Evolutionary conservation across 129 eudicot genomes (phyloP).

Genomic region (Centella asiatica): DNA sequence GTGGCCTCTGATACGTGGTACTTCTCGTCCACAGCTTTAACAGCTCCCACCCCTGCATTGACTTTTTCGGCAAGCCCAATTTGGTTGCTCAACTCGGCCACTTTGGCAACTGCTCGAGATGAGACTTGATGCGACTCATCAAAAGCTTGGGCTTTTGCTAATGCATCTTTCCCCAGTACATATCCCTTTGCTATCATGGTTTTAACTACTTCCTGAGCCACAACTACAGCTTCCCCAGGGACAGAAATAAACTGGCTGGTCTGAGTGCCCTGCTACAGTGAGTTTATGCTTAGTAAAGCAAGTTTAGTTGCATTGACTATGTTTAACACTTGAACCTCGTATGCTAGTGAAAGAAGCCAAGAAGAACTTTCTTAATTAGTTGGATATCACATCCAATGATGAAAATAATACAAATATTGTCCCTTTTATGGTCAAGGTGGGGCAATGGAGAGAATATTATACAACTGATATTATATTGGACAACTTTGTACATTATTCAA

Average conservation of each 20-base stretch:
- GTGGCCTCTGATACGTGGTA: constrained; percentile 27
- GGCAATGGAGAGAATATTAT: too few species aligned
- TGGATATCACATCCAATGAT: too few species aligned
- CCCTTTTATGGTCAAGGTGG: too few species aligned
- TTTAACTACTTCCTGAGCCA: constrained; percentile 25
- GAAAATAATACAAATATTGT: too few species aligned
- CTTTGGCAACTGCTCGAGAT: constrained; percentile 29
- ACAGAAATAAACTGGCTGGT: constrained; percentile 19
- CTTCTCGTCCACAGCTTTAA: constrained; percentile 27
- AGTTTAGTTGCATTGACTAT: neutral
- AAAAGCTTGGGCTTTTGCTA: constrained; percentile 31
- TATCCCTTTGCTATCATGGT: constrained; percentile 36
- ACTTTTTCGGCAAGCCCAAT: constrained; percentile 38
- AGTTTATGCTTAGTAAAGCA: neutral
- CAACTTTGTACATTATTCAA: too few species aligned
- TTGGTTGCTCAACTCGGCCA: constrained; percentile 32
- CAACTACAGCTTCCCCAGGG: constrained; percentile 36
- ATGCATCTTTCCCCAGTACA: constrained; percentile 28
- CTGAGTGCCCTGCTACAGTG: constrained; percentile 14
- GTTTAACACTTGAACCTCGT: neutral
- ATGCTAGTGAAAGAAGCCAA: neutral
- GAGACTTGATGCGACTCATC: constrained; percentile 40
- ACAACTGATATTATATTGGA: too few species aligned
- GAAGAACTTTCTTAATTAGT: too few species aligned
- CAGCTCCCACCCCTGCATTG: constrained; percentile 21